Evolutionary conservation across 805 yeast species (phyloP).

Genomic region (Kuraishia piskuri): DNA sequence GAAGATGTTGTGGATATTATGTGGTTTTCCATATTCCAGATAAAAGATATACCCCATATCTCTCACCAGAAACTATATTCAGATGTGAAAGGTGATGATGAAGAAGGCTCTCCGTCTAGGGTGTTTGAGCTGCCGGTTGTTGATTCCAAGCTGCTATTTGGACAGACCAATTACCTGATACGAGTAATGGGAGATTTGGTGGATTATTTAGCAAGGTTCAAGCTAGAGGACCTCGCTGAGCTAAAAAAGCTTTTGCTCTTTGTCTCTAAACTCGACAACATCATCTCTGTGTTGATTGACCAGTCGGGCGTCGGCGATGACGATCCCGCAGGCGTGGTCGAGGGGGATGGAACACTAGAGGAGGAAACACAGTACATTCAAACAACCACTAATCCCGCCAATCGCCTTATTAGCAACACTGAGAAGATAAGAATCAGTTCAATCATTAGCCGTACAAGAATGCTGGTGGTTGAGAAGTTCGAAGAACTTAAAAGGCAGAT

Average conservation of each 20-base stretch:
- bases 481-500: slow-evolving; percentile 16
- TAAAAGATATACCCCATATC: slow-evolving; percentile 19
- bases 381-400: not conserved
- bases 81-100: not conserved
- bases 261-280: slow-evolving; percentile 20
- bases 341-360: slow-evolving; percentile 3
- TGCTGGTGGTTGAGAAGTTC: slow-evolving; percentile 18
- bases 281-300: slow-evolving; percentile 21
- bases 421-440: slow-evolving; percentile 25
- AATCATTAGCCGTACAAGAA: slow-evolving; percentile 20
- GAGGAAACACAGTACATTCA: not conserved
- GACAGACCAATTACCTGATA: slow-evolving; percentile 56
- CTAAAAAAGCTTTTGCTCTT: slow-evolving; percentile 14
- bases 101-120: not conserved
- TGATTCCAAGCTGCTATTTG: slow-evolving; percentile 26
- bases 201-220: slow-evolving; percentile 44
- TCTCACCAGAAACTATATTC: slow-evolving; percentile 14
- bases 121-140: slow-evolving; percentile 4
- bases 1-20: slow-evolving; percentile 42
- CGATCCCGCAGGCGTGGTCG: slow-evolving; percentile 2
- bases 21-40: slow-evolving; percentile 46
- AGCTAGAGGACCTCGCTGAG: slow-evolving; percentile 13
- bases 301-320: slow-evolving; percentile 5
- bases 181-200: slow-evolving; percentile 58
- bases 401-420: slow-evolving; percentile 17